Evolutionary conservation across 2,329 filamentous ascomycete genomes (phyloP).

Genomic region (Penicillium expansum): DNA sequence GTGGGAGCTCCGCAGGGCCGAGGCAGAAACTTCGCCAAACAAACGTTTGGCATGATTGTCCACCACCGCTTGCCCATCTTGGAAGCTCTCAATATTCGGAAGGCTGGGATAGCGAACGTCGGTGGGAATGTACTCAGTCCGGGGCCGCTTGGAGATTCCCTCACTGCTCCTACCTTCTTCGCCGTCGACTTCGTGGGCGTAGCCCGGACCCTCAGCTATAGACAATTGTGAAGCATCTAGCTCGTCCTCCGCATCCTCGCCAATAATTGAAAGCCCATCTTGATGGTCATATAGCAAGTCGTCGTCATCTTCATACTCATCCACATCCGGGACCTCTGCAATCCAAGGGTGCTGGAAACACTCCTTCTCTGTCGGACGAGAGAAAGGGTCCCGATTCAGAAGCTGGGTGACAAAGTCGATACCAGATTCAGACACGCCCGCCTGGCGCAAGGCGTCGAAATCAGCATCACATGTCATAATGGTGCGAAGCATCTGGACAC

Average conservation of each 20-base stretch:
- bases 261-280: conserved; percentile 36
- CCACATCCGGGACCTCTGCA: conserved; percentile 50
- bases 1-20: conserved; percentile 54
- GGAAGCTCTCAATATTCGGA: conserved; percentile 39
- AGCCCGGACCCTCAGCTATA: conserved; percentile 49
- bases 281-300: conserved; percentile 50
- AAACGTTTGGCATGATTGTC: conserved; percentile 45
- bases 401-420: conserved; percentile 75
- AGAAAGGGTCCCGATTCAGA: conserved; percentile 74
- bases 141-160: conserved; percentile 37
- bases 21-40: conserved; percentile 61
- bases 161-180: conserved; percentile 36
- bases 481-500: conserved; percentile 71
- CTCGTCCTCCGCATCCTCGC: conserved; percentile 42
- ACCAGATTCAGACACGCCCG: conserved; percentile 61
- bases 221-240: conserved; percentile 63
- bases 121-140: conserved; percentile 30
- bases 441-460: conserved; percentile 58
- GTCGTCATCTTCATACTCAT: conserved; percentile 63
- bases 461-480: conserved; percentile 80
- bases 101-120: conserved; percentile 45
- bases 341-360: conserved; percentile 76
- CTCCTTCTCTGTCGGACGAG: conserved; percentile 69
- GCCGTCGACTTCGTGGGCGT: conserved; percentile 28
- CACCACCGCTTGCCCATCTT: conserved; percentile 25